Evolutionary conservation across 805 yeast species (phyloP), one percentile per base, ranked within the genome.

Genomic region (Ogataea trehaloabstinens): DNA sequence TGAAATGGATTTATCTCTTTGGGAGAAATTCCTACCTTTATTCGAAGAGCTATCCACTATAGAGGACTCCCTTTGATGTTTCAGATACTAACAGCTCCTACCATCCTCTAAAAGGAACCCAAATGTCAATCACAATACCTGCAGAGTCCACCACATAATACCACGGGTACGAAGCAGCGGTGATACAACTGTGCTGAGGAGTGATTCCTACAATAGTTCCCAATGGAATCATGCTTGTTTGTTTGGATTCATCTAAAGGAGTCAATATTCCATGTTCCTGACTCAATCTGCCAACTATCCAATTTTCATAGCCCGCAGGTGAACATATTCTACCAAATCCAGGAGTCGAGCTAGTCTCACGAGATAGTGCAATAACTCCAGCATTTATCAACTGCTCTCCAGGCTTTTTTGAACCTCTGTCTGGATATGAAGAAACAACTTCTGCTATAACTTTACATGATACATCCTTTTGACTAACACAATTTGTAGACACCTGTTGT

Each of bases 191-290:
- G 55, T 85, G 93, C 55, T 85, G 87, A 3, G 89, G 88, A 18
- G 76, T 46, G 24, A 85, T 67, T 21, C 63, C 61, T 6, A 83
- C 69, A 41, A 71, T 70, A 1, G 78, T 67, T 1, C 88, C 88
- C 24, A 63, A 46, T 18, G 80, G 80, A 19, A 77, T 64, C 51
- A 77, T 57, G 29, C 60, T 41, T 13, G 65, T 56, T 10, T 53
- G 46, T 2, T 52, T 38, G 4, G 34, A 33, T 2, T 58, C 62
- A 5, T 55, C 57, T 12, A 56, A 47, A 2, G 85, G 80, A n/a
- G 63, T 67, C 35, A 85, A 59, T 29, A 85, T 79, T 8, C 93
- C 95, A 55, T 85, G 95, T 52, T 85, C 95, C 57, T 85, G 93
- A 40, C 85, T 77, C 32, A 85, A 59, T 48, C 89, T 68, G 24